phyloP scores from a whole-genome alignment of 2,329 filamentous ascomycete species.

The Tolypocladium ovalisporum region DNA sequence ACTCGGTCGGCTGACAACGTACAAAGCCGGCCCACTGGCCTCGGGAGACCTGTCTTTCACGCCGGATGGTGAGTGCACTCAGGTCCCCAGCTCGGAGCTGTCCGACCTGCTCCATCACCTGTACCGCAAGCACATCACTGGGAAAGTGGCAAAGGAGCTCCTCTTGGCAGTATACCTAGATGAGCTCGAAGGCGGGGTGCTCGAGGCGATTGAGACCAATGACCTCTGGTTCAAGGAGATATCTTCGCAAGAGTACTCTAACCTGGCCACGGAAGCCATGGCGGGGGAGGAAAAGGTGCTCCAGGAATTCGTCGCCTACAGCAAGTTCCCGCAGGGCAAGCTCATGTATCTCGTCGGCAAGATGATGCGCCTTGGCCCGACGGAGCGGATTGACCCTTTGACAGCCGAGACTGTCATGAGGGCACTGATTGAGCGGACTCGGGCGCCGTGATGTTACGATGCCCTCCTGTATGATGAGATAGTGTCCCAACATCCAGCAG shows the following conservation, averaged over 20 bases:
- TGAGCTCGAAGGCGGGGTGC: slow-evolving; percentile 31
- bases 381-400: slow-evolving; percentile 43
- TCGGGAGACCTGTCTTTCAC: slow-evolving; percentile 35
- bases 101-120: slow-evolving; percentile 41
- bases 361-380: slow-evolving; percentile 43
- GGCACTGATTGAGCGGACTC: slow-evolving; percentile 13
- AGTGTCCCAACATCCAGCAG: not conserved
- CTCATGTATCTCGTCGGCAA: slow-evolving; percentile 50
- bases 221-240: slow-evolving; percentile 46
- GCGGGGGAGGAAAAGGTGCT: slow-evolving; percentile 36
- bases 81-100: slow-evolving; percentile 34
- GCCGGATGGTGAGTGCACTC: slow-evolving; percentile 32
- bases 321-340: slow-evolving; percentile 43
- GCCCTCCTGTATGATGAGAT: not conserved
- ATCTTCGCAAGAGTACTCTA: slow-evolving; percentile 32
- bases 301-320: slow-evolving; percentile 30
- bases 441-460: slow-evolving; percentile 1
- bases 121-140: slow-evolving; percentile 37
- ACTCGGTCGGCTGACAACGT: slow-evolving; percentile 56
- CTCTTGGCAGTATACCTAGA: slow-evolving; percentile 40
- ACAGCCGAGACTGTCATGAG: slow-evolving; percentile 38
- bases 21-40: slow-evolving; percentile 56
- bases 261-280: slow-evolving; percentile 32
- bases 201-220: slow-evolving; percentile 31
- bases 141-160: slow-evolving; percentile 47